Base-by-base conservation (phyloP, 352 stramenopile genomes). In the Phytophthora europaea region DNA sequence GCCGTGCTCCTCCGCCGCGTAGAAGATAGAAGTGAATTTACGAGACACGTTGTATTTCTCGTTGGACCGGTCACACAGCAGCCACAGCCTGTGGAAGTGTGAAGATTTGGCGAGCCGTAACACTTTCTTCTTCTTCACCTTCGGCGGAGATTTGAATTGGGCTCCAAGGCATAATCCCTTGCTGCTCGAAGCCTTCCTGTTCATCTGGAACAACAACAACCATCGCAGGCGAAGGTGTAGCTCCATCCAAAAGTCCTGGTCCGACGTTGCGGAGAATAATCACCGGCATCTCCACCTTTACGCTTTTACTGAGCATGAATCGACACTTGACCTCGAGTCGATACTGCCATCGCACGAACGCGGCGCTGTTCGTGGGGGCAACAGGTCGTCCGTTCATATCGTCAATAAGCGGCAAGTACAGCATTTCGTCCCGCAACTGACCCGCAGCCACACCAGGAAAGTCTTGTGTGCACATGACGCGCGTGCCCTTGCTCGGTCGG, bases 231-330 rank as follows among this genome's bases (percentile, higher is more conserved):
- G 51, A 40, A 3, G 36, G 2, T 8, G 20, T 20, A 56, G 20
- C 60, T 51, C 28, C 65, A 65, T 38, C 40, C 16, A 48, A 38
- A 45, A n/a, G 7, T 23, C 20, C n/a, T 1, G 59, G 53, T n/a
- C 71, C 71, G 22, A 78, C 20, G 18, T 78, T 58, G 56, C 73
- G 73, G 2, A 80, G 38, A 36, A 82, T 67, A 4, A 70, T 64
- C 31, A 82, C 69, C 15, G 75, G 75, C 56, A 82, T 62, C 59
- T 82, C 69, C 51, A 82, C 72, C 13, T 75, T 78, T 10, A 82
- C 72, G 52, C 75, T 82, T 43, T 76, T 78, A 61, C 75, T 80
- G 8, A 82, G 54, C 18, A 67, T n/a, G 47, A 79, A 79, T 28
- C 65, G 68, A 34, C 75, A 82, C 65, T 79, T 79, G 61, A 82